These are phyloP conservation scores for Eutypa lata DNA, from an alignment of 2,329 filamentous ascomycete genomes.

Conservation along the genomic window DNA sequence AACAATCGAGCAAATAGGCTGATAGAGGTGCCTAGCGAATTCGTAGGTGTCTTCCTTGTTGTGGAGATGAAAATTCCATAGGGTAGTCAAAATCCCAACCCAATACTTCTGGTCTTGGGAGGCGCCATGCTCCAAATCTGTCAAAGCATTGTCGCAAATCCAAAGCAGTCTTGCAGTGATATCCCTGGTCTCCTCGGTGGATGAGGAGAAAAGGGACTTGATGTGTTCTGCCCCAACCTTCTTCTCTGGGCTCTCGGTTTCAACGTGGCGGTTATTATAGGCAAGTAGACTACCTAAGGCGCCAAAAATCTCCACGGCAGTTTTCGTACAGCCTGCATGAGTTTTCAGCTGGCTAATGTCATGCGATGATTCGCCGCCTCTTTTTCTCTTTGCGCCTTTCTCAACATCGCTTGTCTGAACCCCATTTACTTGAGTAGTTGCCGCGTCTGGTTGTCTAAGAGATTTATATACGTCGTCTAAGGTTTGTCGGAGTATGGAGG, in stretches of 20 bases:
- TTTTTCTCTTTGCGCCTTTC: slow-evolving; percentile 38
- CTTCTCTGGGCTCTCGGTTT: slow-evolving; percentile 34
- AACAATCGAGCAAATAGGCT: slow-evolving; percentile 36
- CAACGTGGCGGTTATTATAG: slow-evolving; percentile 36
- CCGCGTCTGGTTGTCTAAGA: slow-evolving; percentile 7
- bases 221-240: slow-evolving; percentile 57
- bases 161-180: slow-evolving; percentile 44
- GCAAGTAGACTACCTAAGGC: slow-evolving; percentile 45
- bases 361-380: slow-evolving; percentile 33
- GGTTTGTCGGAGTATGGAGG: slow-evolving; percentile 62
- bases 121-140: slow-evolving; percentile 27
- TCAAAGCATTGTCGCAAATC: slow-evolving; percentile 40
- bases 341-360: slow-evolving; percentile 39
- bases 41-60: slow-evolving; percentile 44
- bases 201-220: slow-evolving; percentile 52
- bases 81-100: slow-evolving; percentile 41
- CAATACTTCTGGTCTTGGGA: slow-evolving; percentile 41
- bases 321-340: slow-evolving; percentile 39
- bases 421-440: slow-evolving; percentile 6
- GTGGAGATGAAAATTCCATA: slow-evolving; percentile 56
- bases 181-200: slow-evolving; percentile 44
- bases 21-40: slow-evolving; percentile 46
- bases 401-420: slow-evolving; percentile 19
- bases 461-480: slow-evolving; percentile 54
- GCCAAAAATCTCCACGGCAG: slow-evolving; percentile 46